Conservation (phyloP, 2,329 filamentous ascomycete genomes). For the Stemphylium vesicarium region DNA sequence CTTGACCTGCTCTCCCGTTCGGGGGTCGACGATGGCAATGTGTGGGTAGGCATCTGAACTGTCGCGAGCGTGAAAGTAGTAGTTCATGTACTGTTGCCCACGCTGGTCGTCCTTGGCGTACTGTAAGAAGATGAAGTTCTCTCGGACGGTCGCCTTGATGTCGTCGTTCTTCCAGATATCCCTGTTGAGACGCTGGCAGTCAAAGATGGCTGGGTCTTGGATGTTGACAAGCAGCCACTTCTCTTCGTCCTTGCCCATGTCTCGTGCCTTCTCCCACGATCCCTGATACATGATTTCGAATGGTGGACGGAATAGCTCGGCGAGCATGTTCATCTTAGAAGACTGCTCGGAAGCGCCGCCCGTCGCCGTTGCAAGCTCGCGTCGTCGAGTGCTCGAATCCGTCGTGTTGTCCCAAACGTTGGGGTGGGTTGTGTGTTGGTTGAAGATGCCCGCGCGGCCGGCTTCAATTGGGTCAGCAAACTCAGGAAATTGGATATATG, state of each 20-base stretch:
- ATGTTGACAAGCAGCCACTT: constrained; percentile 98
- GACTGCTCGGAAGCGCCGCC: constrained; percentile 70
- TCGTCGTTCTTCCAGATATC: constrained; percentile 92
- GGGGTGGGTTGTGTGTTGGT: constrained; percentile 63
- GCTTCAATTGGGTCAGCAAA: constrained; percentile 36
- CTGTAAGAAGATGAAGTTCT: constrained; percentile 96
- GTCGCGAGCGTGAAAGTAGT: constrained; percentile 84
- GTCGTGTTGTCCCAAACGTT: constrained; percentile 66
- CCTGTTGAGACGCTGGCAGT: constrained; percentile 91
- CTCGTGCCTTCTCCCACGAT: constrained; percentile 82
- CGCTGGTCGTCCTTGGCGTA: constrained; percentile 85
- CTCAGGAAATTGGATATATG: constrained; percentile 20
- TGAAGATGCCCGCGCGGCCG: constrained; percentile 69
- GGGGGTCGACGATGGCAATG: constrained; percentile 92
- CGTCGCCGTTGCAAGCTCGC: constrained; percentile 65
- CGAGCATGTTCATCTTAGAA: constrained; percentile 77
- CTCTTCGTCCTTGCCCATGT: constrained; percentile 82
- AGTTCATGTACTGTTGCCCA: constrained; percentile 81
- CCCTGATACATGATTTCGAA: constrained; percentile 84
- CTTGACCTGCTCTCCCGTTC: constrained; percentile 97
- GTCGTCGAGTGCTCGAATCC: constrained; percentile 56
- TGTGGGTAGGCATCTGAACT: constrained; percentile 92
- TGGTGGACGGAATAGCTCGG: constrained; percentile 90
- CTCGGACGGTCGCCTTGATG: constrained; percentile 79
- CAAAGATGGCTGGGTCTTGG: constrained; percentile 90